phyloP scores from a whole-genome alignment of 2,329 filamentous ascomycete species.

The Colletotrichum spinosum region DNA sequence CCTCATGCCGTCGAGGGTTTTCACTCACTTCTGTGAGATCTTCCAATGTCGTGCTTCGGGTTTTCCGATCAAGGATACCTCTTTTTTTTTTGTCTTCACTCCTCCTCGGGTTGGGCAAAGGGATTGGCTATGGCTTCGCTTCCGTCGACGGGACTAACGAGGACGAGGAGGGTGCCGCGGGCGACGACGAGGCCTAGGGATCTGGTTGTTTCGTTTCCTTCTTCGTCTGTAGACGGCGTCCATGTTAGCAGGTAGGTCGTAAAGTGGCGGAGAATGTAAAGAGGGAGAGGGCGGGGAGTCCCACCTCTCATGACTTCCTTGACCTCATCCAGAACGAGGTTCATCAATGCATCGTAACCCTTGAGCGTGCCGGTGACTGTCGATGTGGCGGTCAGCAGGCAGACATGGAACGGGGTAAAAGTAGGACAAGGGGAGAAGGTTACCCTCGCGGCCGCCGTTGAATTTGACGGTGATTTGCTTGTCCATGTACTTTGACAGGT shows the following conservation, averaged over 20 bases:
- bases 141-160: conserved; percentile 92
- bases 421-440: conserved; percentile 39
- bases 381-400: conserved; percentile 4
- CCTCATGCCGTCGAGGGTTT: no score
- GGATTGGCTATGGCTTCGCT: conserved; percentile 97
- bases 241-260: conserved; percentile 34
- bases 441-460: conserved; percentile 92
- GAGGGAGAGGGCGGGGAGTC: conserved; percentile 39
- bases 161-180: conserved; percentile 89
- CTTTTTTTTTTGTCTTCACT: conserved; percentile 47
- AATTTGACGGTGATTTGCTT: conserved; percentile 97
- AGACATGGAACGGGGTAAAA: not conserved
- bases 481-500: conserved; percentile 96
- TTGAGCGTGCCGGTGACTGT: conserved; percentile 89
- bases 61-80: no score
- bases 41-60: no score
- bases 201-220: conserved; percentile 87
- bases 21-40: no score
- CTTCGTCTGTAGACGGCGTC: conserved; percentile 74
- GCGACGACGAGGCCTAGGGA: conserved; percentile 89
- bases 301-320: conserved; percentile 89
- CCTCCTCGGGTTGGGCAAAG: conserved; percentile 81
- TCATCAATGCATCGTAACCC: conserved; percentile 98
- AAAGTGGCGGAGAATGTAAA: not conserved
- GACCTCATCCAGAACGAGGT: conserved; percentile 94